Conservation (phyloP, 139 green algal species). For the Chlorella sp. region DNA sequence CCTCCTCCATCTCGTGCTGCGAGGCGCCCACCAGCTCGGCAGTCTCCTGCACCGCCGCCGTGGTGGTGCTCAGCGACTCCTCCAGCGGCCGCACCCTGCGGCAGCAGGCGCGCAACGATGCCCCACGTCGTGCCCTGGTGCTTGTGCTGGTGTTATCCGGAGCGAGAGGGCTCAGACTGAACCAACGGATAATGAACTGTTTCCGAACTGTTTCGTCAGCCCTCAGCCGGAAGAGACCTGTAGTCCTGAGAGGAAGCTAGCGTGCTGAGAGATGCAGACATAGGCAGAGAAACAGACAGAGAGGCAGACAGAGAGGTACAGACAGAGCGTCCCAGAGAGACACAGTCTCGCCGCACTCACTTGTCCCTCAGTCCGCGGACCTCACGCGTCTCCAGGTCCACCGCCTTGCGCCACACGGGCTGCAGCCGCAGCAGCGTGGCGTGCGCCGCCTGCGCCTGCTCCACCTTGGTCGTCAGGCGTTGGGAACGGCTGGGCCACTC, state of each 20-base stretch:
- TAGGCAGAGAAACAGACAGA: too few relatives aligned
- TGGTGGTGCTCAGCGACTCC: background rate
- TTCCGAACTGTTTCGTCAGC: too few relatives aligned
- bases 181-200: too few relatives aligned
- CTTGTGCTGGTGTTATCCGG: too few relatives aligned
- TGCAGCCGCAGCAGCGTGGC: slow-evolving; percentile 4
- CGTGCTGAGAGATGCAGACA: too few relatives aligned
- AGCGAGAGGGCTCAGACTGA: too few relatives aligned
- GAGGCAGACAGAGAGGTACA: too few relatives aligned
- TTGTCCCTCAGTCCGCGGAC: background rate
- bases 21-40: background rate
- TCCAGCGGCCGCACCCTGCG: background rate
- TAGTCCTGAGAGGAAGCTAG: too few relatives aligned
- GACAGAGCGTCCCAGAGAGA: too few relatives aligned
- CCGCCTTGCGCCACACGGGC: slow-evolving; percentile 6
- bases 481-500: background rate
- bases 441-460: slow-evolving; percentile 11
- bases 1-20: slow-evolving; percentile 7
- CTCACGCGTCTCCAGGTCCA: slow-evolving; percentile 1
- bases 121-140: background rate
- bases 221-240: too few relatives aligned
- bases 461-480: slow-evolving; percentile 4
- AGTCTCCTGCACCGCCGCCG: background rate
- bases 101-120: background rate
- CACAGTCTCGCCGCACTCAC: too few relatives aligned